Conservation (phyloP, 352 stramenopile genomes). For the Pythium angustatum region DNA sequence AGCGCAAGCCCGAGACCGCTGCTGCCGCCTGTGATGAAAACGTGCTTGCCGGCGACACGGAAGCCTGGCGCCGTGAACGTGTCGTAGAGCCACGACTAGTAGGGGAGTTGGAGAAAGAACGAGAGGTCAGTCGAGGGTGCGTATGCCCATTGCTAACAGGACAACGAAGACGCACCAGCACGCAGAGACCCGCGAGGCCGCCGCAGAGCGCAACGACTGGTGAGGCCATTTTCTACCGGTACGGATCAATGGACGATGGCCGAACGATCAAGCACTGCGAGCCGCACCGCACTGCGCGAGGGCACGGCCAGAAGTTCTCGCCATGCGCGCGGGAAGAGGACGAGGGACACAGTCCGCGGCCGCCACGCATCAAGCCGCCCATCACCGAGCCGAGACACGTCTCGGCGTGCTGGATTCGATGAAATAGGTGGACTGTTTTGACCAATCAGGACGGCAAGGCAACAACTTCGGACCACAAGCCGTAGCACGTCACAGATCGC, state of each 20-base stretch:
- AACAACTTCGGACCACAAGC: no score
- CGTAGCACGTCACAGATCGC: no score
- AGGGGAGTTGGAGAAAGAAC: neutral
- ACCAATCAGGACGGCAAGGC: no score
- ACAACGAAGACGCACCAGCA: neutral
- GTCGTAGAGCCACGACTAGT: slow-evolving; percentile 8
- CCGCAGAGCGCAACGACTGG: neutral
- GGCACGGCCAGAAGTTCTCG: no score
- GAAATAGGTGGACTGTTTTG: no score
- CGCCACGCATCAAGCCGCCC: no score
- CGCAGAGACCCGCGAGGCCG: neutral
- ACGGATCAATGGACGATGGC: neutral
- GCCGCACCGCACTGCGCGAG: neutral
- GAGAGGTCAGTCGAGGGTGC: no score
- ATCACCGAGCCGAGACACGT: no score
- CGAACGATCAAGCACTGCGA: neutral
- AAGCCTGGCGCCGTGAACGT: slow-evolving; percentile 39
- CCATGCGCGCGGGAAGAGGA: no score
- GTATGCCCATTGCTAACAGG: no score
- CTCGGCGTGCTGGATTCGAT: no score
- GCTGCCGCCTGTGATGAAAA: slow-evolving; percentile 49
- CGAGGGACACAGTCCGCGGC: no score
- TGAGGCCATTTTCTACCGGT: neutral
- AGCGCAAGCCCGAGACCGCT: slow-evolving; percentile 52
- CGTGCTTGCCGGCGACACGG: slow-evolving; percentile 47